Conservation (phyloP, 805 yeast genomes). For the Debaryomyces prosopidis region DNA sequence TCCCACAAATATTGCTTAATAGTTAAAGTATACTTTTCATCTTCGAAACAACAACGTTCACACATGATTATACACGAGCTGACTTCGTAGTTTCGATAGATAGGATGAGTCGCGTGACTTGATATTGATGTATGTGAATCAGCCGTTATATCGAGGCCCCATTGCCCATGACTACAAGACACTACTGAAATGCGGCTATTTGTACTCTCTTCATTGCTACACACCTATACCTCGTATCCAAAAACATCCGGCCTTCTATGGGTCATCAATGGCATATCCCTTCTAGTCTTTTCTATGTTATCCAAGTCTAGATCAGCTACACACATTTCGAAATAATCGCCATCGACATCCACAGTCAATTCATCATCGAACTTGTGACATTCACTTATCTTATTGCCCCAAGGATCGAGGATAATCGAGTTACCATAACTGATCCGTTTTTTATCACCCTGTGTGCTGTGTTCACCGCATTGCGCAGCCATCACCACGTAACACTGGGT, state of each 20-base stretch:
- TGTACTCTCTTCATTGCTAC: too few species aligned
- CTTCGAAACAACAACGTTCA: too few species aligned
- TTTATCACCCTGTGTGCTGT: conserved; percentile 49
- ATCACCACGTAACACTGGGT: conserved; percentile 82
- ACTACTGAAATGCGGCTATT: too few species aligned
- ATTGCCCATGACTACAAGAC: too few species aligned
- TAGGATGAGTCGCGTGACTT: too few species aligned
- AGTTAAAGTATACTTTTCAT: too few species aligned
- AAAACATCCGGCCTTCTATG: conserved; percentile 70
- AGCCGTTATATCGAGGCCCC: too few species aligned
- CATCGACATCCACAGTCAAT: conserved; percentile 23
- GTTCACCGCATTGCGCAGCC: conserved; percentile 87
- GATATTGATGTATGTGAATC: too few species aligned
- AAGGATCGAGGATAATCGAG: conserved; percentile 84
- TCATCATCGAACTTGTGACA: conserved; percentile 30
- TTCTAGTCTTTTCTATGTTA: conserved; percentile 50
- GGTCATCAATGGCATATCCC: conserved; percentile 72
- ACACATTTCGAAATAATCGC: conserved; percentile 43
- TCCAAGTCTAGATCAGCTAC: conserved; percentile 68
- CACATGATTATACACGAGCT: too few species aligned
- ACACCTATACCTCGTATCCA: conserved; percentile 20
- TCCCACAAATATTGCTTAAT: too few species aligned
- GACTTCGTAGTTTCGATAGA: too few species aligned
- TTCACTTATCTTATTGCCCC: conserved; percentile 77
- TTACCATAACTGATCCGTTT: conserved; percentile 83